A percentile compares a stretch with the other conserved stretches of the same genome.
Evolutionary conservation across 2,329 filamentous ascomycete species (phyloP).

Genomic region (Fusarium newnesense): DNA sequence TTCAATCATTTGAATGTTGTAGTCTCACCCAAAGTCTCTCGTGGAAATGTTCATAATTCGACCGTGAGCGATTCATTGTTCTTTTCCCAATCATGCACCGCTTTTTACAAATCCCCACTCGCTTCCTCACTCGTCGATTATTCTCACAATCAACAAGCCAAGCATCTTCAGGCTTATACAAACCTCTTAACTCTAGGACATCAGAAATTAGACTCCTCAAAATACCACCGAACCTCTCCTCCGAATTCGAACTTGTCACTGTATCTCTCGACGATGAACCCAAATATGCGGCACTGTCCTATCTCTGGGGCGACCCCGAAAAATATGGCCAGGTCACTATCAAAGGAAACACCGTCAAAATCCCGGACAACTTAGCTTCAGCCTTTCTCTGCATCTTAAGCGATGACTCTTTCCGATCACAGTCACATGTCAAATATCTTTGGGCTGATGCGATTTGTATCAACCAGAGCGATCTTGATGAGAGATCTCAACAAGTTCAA

Average conservation of each 20-base stretch:
- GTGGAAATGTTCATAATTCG: background rate
- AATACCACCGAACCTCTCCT: background rate
- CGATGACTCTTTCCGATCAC: background rate
- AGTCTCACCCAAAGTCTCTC: background rate
- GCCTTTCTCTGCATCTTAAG: background rate
- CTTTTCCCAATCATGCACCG: background rate
- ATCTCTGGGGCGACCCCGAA: slow-evolving; percentile 4
- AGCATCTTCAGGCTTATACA: slow-evolving; percentile 8
- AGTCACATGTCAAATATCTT: background rate
- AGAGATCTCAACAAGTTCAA: slow-evolving; percentile 11
- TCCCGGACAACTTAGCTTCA: slow-evolving; percentile 8
- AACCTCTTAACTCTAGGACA: background rate
- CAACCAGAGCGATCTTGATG: background rate
- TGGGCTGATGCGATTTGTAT: slow-evolving; percentile 8
- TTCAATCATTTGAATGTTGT: background rate
- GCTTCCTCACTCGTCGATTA: background rate
- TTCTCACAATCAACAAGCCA: background rate
- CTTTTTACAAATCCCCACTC: background rate
- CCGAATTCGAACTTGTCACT: slow-evolving; percentile 1
- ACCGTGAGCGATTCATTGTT: background rate
- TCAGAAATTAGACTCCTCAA: slow-evolving; percentile 10
- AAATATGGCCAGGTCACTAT: background rate
- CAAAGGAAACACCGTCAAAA: background rate
- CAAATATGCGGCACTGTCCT: slow-evolving; percentile 12
- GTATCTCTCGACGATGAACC: slow-evolving; percentile 2